Percentiles rank a stretch among this genome's conserved stretches.
These are phyloP conservation scores for Chalciporus sp. DNA, from an alignment of 1,284 basidiomycete genomes.

Conservation along the genomic window DNA sequence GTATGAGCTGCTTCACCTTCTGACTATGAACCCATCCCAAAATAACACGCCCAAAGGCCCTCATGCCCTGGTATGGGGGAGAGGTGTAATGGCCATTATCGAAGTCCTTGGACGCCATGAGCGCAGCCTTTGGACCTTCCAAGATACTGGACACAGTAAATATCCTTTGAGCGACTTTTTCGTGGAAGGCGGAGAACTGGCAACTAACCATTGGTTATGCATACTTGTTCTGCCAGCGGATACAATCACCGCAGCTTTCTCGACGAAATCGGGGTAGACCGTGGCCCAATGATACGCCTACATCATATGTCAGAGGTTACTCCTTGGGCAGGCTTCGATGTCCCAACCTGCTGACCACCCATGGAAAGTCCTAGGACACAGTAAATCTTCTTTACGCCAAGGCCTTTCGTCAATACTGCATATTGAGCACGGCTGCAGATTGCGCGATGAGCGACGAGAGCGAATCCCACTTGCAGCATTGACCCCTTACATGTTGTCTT, in stretches of 20 bases:
- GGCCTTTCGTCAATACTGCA: conserved; percentile 50
- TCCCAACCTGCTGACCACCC: conserved; percentile 55
- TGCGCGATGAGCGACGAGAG: background rate
- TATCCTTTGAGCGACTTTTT: background rate
- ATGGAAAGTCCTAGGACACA: conserved; percentile 61
- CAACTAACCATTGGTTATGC: conserved; percentile 54
- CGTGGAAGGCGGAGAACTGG: background rate
- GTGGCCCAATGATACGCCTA: conserved; percentile 62
- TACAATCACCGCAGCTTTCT: conserved; percentile 38
- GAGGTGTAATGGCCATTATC: conserved; percentile 53
- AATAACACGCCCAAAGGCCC: conserved; percentile 56
- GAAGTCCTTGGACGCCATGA: conserved; percentile 56
- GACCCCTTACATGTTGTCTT: conserved; percentile 18
- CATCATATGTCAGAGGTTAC: background rate
- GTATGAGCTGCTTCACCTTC: conserved; percentile 37
- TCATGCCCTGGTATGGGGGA: conserved; percentile 48
- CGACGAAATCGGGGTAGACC: conserved; percentile 57
- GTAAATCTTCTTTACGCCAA: conserved; percentile 49
- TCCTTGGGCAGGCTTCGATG: background rate
- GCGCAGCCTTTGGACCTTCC: conserved; percentile 57
- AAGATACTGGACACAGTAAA: conserved; percentile 47
- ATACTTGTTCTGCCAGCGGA: conserved; percentile 51
- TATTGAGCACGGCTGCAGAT: conserved; percentile 52
- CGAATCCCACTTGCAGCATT: background rate
- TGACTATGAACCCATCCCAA: conserved; percentile 59